These are phyloP conservation scores for Sergeia podlipaevii DNA, from an alignment of 208 protist species.

Conservation along the genomic window DNA sequence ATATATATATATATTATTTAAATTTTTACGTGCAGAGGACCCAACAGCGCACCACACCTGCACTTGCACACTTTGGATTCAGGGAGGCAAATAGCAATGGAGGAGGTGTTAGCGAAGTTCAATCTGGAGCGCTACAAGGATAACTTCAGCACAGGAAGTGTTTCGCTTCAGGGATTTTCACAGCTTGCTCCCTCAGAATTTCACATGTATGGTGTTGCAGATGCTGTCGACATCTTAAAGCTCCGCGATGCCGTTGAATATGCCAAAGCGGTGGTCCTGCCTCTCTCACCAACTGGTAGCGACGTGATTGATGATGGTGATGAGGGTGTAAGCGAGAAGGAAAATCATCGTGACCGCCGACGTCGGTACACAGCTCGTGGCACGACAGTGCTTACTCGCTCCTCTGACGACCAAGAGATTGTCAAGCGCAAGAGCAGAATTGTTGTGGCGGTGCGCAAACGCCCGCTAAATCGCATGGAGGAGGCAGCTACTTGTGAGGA, in stretches of 20 bases:
- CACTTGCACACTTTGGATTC: no score
- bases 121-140: neutral
- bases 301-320: constrained; percentile 26
- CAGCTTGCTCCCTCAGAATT: constrained; percentile 27
- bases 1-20: no score
- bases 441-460: constrained; percentile 85
- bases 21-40: no score
- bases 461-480: constrained; percentile 79
- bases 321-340: constrained; percentile 11
- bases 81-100: no score
- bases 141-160: neutral
- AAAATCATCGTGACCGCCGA: constrained; percentile 12
- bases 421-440: constrained; percentile 77
- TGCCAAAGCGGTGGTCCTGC: constrained; percentile 14
- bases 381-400: constrained; percentile 51
- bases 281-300: constrained; percentile 27
- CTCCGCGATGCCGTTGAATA: constrained; percentile 37
- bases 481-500: constrained; percentile 55
- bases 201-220: constrained; percentile 23
- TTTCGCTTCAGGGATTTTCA: constrained; percentile 23
- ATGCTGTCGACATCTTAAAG: constrained; percentile 26
- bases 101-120: neutral
- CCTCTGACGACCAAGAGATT: constrained; percentile 16
- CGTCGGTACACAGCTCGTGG: constrained; percentile 46
- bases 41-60: no score